Conservation (phyloP, 176 grass and related monocot genomes). For the Secale cereale region DNA sequence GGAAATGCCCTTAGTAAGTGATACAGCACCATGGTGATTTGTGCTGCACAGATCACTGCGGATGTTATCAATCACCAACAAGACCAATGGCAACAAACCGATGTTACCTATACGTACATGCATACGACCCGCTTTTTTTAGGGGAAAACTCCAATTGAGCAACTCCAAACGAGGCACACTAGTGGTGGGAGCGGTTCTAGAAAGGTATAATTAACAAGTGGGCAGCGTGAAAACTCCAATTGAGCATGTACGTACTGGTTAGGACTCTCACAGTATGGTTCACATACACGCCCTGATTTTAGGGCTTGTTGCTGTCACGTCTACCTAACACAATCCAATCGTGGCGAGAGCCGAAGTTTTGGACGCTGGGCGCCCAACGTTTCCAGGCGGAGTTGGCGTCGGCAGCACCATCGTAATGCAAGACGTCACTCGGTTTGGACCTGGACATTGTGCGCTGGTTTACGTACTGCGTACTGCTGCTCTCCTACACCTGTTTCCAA, state of each 20-base stretch:
- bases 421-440: slow-evolving; percentile 21
- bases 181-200: too few species aligned
- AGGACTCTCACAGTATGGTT: not conserved
- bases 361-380: not conserved
- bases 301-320: not conserved
- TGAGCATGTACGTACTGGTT: not conserved
- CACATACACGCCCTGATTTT: too few species aligned
- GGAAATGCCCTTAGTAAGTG: too few species aligned
- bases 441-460: not conserved
- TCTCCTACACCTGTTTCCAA: not conserved
- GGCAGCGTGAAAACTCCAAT: too few species aligned
- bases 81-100: too few species aligned
- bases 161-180: too few species aligned
- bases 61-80: too few species aligned
- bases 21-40: too few species aligned
- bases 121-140: too few species aligned
- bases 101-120: not conserved
- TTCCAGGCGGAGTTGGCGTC: slow-evolving; percentile 9
- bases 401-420: slow-evolving; percentile 13
- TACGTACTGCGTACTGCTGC: not conserved
- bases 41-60: too few species aligned
- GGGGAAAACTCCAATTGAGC: too few species aligned
- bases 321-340: not conserved
- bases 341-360: not conserved
- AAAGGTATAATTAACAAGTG: too few species aligned